phyloP scores from a whole-genome alignment of 768 basidiomycete species.

The Podaxis sp. region DNA sequence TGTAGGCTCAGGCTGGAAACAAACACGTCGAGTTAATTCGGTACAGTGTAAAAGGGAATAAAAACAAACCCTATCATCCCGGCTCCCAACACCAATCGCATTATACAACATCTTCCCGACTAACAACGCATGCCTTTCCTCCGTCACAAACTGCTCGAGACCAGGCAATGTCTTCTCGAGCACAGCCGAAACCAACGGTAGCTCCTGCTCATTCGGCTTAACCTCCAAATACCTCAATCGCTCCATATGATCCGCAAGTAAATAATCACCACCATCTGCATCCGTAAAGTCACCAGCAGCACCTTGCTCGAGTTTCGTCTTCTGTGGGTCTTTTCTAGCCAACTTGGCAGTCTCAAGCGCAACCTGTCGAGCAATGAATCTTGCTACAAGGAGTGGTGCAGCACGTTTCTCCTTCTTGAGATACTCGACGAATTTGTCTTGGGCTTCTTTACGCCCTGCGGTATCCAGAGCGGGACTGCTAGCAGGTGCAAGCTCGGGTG shows the following conservation, averaged over 20 bases:
- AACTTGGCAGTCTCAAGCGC: constrained; percentile 63
- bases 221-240: constrained; percentile 67
- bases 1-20: constrained; percentile 46
- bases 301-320: constrained; percentile 10
- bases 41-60: background rate
- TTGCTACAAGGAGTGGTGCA: constrained; percentile 60
- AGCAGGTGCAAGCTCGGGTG: constrained; percentile 38
- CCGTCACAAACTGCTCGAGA: constrained; percentile 67
- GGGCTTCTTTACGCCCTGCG: constrained; percentile 56
- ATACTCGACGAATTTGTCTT: constrained; percentile 56
- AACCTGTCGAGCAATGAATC: constrained; percentile 74
- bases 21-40: constrained; percentile 1
- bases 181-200: constrained; percentile 49
- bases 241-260: constrained; percentile 75
- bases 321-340: constrained; percentile 21
- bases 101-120: constrained; percentile 78
- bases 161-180: constrained; percentile 66
- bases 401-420: constrained; percentile 47
- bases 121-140: constrained; percentile 59
- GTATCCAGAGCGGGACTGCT: constrained; percentile 28
- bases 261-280: constrained; percentile 53
- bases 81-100: constrained; percentile 71
- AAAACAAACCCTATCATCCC: constrained; percentile 64
- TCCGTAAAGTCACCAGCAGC: constrained; percentile 42
- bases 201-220: constrained; percentile 47